A percentile compares a stretch with the other conserved stretches of the same genome.
Conservation (phyloP, 306 rosid species). For the Adenanthera pavonina region DNA sequence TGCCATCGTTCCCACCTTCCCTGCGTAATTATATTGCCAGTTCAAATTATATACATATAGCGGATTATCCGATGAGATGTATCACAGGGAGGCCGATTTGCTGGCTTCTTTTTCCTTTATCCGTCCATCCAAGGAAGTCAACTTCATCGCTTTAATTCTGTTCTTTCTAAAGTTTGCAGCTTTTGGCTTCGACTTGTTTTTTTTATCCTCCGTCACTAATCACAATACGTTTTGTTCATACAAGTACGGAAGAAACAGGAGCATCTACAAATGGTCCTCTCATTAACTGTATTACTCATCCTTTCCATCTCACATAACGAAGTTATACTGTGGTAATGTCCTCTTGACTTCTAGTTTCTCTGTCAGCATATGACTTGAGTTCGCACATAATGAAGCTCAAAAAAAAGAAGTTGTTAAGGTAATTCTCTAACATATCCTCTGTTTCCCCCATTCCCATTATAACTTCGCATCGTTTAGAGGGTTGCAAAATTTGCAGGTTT, state of each 20-base stretch:
- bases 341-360: conserved; percentile 6
- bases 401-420: conserved; percentile 72
- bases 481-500: conserved; percentile 52
- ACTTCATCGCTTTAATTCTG: conserved; percentile 1
- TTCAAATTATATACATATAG: too few species aligned
- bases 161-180: not conserved
- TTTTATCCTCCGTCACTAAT: not conserved
- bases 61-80: too few species aligned
- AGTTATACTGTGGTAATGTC: not conserved
- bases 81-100: too few species aligned
- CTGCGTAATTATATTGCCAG: too few species aligned
- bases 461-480: conserved; percentile 18
- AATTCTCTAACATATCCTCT: not conserved
- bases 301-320: conserved; percentile 1
- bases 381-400: conserved; percentile 59
- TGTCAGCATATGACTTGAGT: conserved; percentile 29
- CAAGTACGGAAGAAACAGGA: conserved; percentile 28
- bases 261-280: not conserved
- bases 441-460: not conserved
- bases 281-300: not conserved
- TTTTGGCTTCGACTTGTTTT: not conserved
- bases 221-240: conserved; percentile 28
- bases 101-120: conserved; percentile 29
- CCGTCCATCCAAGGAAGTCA: conserved; percentile 23
- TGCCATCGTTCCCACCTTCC: too few species aligned